A percentile compares a stretch with the other conserved stretches of the same genome.
These are phyloP conservation scores for Polyporus arcularius DNA, from an alignment of 768 basidiomycete species.

Conservation along the genomic window DNA sequence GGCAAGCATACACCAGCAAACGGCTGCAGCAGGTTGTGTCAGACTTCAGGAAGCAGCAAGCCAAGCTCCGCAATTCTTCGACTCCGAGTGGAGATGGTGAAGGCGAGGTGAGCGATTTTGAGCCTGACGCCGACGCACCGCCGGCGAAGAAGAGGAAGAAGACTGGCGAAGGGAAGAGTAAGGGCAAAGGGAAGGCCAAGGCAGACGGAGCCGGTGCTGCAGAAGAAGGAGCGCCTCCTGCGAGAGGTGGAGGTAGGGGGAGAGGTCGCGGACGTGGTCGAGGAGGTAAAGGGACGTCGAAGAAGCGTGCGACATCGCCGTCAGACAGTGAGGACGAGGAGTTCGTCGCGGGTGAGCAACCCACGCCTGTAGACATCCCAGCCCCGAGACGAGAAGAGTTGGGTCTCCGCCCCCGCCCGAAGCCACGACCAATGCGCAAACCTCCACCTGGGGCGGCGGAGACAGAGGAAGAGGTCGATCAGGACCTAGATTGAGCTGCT, in stretches of 20 bases:
- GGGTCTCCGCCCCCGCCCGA: slow-evolving; percentile 44
- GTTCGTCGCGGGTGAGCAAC: slow-evolving; percentile 1
- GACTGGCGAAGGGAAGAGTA: slow-evolving; percentile 19
- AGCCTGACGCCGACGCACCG: slow-evolving; percentile 24
- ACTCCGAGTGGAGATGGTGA: slow-evolving; percentile 13
- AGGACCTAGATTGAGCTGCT: not conserved
- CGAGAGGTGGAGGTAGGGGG: not conserved
- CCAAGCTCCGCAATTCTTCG: slow-evolving; percentile 24
- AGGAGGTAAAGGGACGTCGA: slow-evolving; percentile 13
- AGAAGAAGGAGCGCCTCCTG: not conserved
- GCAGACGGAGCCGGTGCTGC: slow-evolving; percentile 9
- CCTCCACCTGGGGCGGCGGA: not conserved
- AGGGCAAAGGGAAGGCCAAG: not conserved
- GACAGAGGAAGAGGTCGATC: not conserved
- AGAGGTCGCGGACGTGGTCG: slow-evolving; percentile 10
- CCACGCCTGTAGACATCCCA: slow-evolving; percentile 26
- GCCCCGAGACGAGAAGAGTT: slow-evolving; percentile 20
- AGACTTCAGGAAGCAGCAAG: slow-evolving; percentile 64
- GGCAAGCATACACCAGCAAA: slow-evolving; percentile 84
- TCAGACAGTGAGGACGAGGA: slow-evolving; percentile 16
- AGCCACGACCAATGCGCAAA: slow-evolving; percentile 18
- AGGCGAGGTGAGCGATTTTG: slow-evolving; percentile 29
- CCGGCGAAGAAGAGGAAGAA: slow-evolving; percentile 36
- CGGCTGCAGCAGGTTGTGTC: slow-evolving; percentile 85
- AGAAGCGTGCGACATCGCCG: slow-evolving; percentile 25